A percentile compares a stretch with the other conserved stretches of the same genome.
Conservation (phyloP, 2,329 filamentous ascomycete species). For the Fusarium acutatum region DNA sequence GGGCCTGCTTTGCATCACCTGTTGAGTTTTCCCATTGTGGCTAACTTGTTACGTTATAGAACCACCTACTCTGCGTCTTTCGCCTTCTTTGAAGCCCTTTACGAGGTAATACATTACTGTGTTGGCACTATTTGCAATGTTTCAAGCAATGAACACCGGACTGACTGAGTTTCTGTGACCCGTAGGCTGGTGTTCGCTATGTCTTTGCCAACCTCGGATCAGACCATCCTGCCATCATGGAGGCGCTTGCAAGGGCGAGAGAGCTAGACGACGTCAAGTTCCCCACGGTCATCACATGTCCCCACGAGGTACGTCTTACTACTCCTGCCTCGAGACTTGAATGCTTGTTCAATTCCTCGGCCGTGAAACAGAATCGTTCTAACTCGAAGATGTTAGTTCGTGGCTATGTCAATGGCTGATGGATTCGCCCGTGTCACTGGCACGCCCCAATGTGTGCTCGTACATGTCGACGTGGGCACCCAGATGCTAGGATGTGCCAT, state of each 20-base stretch:
- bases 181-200: constrained; percentile 61
- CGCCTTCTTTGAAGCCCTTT: neutral
- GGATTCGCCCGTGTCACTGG: constrained; percentile 77
- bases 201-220: constrained; percentile 71
- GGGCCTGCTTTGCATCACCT: neutral
- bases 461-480: constrained; percentile 83
- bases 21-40: neutral
- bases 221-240: constrained; percentile 78
- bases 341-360: neutral
- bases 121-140: neutral
- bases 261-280: constrained; percentile 36
- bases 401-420: constrained; percentile 83
- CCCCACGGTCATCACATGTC: constrained; percentile 7
- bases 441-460: constrained; percentile 77
- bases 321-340: neutral
- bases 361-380: neutral
- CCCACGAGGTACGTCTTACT: neutral
- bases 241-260: constrained; percentile 78
- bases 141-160: too few species aligned
- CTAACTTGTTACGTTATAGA: neutral
- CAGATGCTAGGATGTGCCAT: constrained; percentile 79
- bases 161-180: neutral
- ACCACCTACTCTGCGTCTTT: neutral
- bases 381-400: constrained; percentile 64
- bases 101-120: neutral